Conservation (phyloP, 768 basidiomycete genomes). For the Psilocybe subaeruginosa region DNA sequence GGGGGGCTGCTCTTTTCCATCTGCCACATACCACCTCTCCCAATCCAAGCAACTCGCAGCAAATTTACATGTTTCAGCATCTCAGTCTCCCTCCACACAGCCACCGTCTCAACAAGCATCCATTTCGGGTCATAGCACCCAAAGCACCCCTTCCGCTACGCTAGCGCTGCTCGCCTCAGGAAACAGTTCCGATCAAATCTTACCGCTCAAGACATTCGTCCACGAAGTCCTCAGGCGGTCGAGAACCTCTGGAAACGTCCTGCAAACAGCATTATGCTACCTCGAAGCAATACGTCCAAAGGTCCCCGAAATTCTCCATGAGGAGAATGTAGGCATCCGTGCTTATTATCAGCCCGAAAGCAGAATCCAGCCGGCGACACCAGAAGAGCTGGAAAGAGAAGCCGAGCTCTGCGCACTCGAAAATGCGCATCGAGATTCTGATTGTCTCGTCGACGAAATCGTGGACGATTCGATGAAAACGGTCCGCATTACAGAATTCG, state of each 20-base stretch:
- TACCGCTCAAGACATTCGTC: constrained; percentile 78
- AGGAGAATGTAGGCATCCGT: constrained; percentile 50
- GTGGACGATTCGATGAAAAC: constrained; percentile 42
- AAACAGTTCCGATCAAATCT: constrained; percentile 34
- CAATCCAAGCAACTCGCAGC: constrained; percentile 5
- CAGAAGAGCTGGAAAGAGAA: constrained; percentile 45
- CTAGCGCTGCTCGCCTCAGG: constrained; percentile 21
- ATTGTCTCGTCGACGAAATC: neutral
- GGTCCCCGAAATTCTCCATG: constrained; percentile 61
- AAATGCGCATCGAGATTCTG: neutral
- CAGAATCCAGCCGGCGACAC: constrained; percentile 45
- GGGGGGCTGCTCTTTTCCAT: constrained; percentile 8
- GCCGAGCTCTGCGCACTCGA: constrained; percentile 33
- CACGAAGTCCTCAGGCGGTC: constrained; percentile 89
- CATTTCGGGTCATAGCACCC: neutral
- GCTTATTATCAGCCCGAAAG: constrained; percentile 43
- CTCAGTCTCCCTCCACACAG: constrained; percentile 22
- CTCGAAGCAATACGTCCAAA: constrained; percentile 79
- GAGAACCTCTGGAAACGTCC: constrained; percentile 78
- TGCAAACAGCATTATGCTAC: constrained; percentile 89
- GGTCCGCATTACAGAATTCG: constrained; percentile 40
- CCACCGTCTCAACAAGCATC: neutral
- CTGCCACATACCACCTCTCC: neutral
- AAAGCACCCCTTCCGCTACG: constrained; percentile 3
- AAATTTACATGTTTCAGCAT: constrained; percentile 14